phyloP scores from a whole-genome alignment of 2,329 filamentous ascomycete species.

The Nemania sp. region DNA sequence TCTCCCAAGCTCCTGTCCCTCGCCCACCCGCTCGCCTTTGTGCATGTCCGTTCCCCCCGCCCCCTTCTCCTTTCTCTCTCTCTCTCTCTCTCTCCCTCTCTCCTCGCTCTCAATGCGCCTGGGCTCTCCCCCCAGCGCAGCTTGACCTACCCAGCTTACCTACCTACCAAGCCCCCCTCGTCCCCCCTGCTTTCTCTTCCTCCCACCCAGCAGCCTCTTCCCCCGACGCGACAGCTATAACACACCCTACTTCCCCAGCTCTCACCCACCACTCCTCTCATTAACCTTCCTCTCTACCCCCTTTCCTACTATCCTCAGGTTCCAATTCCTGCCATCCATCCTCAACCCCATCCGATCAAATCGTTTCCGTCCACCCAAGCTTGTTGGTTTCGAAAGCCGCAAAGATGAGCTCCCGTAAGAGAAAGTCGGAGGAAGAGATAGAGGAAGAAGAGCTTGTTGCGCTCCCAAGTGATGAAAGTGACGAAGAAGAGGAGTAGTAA shows the following conservation, averaged over 20 bases:
- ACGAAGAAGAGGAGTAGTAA: slow-evolving; percentile 45
- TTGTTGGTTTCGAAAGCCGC: slow-evolving; percentile 16
- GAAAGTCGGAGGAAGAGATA: slow-evolving; percentile 40
- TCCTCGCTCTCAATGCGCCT: slow-evolving; percentile 19
- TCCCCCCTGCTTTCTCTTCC: slow-evolving; percentile 19
- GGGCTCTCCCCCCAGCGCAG: slow-evolving; percentile 18
- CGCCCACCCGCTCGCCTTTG: slow-evolving; percentile 12
- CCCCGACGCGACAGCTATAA: slow-evolving; percentile 36
- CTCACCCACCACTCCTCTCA: slow-evolving; percentile 34
- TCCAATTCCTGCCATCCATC: slow-evolving; percentile 28
- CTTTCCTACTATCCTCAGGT: slow-evolving; percentile 18
- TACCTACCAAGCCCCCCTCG: slow-evolving; percentile 13
- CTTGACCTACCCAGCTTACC: slow-evolving; percentile 20
- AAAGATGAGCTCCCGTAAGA: slow-evolving; percentile 42
- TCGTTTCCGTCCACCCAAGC: slow-evolving; percentile 3
- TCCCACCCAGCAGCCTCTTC: slow-evolving; percentile 35
- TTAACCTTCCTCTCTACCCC: slow-evolving; percentile 29
- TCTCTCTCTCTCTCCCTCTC: slow-evolving; percentile 18
- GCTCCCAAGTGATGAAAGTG: slow-evolving; percentile 43
- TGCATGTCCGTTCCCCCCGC: slow-evolving; percentile 22
- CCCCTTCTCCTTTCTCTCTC: slow-evolving; percentile 17
- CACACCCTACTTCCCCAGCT: slow-evolving; percentile 28
- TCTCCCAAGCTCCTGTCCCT: slow-evolving; percentile 20
- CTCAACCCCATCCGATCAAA: slow-evolving; percentile 22
- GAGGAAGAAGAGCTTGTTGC: slow-evolving; percentile 44